Evolutionary conservation across 805 yeast species (phyloP).

Genomic region (Saccharomycopsis sp.): DNA sequence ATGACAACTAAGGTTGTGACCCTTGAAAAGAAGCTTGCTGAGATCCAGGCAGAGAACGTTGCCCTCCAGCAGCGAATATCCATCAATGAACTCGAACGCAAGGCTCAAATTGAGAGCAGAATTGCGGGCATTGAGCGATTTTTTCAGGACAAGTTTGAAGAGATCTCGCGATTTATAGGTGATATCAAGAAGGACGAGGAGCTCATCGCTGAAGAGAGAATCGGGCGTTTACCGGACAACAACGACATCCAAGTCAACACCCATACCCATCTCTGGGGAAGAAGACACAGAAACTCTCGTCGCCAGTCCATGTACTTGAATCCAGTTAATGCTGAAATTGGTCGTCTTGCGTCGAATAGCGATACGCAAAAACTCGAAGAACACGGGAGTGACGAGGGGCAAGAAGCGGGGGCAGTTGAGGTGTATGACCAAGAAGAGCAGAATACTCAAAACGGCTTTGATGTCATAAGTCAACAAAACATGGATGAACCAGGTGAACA

Average conservation of each 20-base stretch:
- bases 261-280: neutral
- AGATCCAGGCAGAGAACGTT: constrained; percentile 45
- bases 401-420: neutral
- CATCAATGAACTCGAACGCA: constrained; percentile 26
- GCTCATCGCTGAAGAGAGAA: constrained; percentile 21
- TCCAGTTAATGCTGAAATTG: too few relatives aligned
- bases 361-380: too few relatives aligned
- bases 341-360: too few relatives aligned
- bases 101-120: constrained; percentile 33
- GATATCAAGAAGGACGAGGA: constrained; percentile 35
- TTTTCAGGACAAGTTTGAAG: constrained; percentile 37
- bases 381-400: neutral
- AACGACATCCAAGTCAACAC: constrained; percentile 25
- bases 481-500: too few relatives aligned
- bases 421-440: neutral
- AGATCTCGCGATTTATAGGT: constrained; percentile 37
- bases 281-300: constrained; percentile 33
- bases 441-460: neutral
- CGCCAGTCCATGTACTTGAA: constrained; percentile 38
- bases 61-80: constrained; percentile 33
- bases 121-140: constrained; percentile 36
- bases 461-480: neutral
- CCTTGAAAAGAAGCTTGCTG: constrained; percentile 45
- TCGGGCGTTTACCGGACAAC: constrained; percentile 25
- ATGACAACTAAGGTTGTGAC: constrained; percentile 45